Percentiles rank a stretch among this genome's conserved stretches.
phyloP scores from a whole-genome alignment of 1,284 basidiomycete species.

The Pseudozyma sp. region DNA sequence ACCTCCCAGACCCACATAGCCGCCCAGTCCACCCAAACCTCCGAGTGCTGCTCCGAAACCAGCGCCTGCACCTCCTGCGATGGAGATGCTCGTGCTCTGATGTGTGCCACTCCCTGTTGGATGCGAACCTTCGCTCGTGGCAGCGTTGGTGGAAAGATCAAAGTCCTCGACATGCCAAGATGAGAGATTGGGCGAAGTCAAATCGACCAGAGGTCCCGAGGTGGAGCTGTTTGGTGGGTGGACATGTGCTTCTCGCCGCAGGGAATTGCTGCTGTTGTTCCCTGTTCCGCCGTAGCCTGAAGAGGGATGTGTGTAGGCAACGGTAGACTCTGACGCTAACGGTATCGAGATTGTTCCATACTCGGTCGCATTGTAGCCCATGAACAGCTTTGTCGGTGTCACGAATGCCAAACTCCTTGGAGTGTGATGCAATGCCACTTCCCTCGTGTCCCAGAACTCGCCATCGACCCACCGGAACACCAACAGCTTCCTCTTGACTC shows the following conservation, averaged over 20 bases:
- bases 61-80: slow-evolving; percentile 19
- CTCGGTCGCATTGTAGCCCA: slow-evolving; percentile 80
- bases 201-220: slow-evolving; percentile 46
- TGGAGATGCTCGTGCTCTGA: slow-evolving; percentile 28
- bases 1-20: slow-evolving; percentile 84
- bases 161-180: slow-evolving; percentile 52
- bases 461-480: slow-evolving; percentile 86
- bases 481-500: slow-evolving; percentile 85
- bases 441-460: slow-evolving; percentile 80
- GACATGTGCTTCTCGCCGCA: slow-evolving; percentile 39
- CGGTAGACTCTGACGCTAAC: slow-evolving; percentile 45
- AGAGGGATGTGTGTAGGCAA: slow-evolving; percentile 44
- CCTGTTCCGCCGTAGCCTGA: slow-evolving; percentile 23
- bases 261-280: slow-evolving; percentile 14
- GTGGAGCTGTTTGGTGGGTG: slow-evolving; percentile 43
- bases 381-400: slow-evolving; percentile 76
- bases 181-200: slow-evolving; percentile 29
- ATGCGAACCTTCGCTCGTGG: slow-evolving; percentile 7
- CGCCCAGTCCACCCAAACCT: slow-evolving; percentile 79
- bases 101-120: slow-evolving; percentile 12
- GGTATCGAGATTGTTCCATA: slow-evolving; percentile 79
- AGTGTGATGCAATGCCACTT: slow-evolving; percentile 84
- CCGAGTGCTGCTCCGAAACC: slow-evolving; percentile 44
- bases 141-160: slow-evolving; percentile 32
- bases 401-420: slow-evolving; percentile 81